A percentile compares a stretch with the other conserved stretches of the same genome.
phyloP scores from a whole-genome alignment of 257 asterid species.

The Primulina huaijiensis region DNA sequence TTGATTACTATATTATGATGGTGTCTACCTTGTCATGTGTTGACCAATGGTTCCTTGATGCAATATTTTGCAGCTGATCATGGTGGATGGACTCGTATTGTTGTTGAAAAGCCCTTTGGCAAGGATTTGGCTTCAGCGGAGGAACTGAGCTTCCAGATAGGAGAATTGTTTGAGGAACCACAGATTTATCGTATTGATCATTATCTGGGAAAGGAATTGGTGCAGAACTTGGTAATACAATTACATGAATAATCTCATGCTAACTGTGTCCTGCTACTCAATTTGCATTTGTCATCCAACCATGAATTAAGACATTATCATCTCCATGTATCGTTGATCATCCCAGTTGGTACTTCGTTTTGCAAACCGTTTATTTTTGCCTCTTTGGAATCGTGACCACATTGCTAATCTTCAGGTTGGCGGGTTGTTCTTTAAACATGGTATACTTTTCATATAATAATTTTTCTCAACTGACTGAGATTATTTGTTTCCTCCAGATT shows the following conservation, averaged over 20 bases:
- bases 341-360: conserved; percentile 97
- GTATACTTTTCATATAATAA: too few relatives aligned
- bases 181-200: conserved; percentile 97
- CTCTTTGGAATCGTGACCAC: conserved; percentile 98
- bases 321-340: conserved; percentile 24
- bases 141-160: conserved; percentile 89
- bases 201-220: conserved; percentile 96
- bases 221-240: conserved; percentile 86
- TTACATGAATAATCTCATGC: conserved; percentile 5
- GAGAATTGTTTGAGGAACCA: conserved; percentile 82
- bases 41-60: conserved; percentile 19
- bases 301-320: neutral
- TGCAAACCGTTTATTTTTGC: conserved; percentile 91
- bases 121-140: conserved; percentile 94
- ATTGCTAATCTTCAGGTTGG: conserved; percentile 85
- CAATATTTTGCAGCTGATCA: conserved; percentile 64
- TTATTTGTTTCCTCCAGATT: conserved; percentile 46
- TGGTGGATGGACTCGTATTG: conserved; percentile 98
- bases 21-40: neutral
- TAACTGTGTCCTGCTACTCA: neutral
- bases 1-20: too few relatives aligned
- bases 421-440: too few relatives aligned
- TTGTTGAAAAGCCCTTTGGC: conserved; percentile 99
- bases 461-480: too few relatives aligned
- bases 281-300: neutral